Conservation (phyloP, 2,329 filamentous ascomycete genomes). For the Arthrobotrys iridis region DNA sequence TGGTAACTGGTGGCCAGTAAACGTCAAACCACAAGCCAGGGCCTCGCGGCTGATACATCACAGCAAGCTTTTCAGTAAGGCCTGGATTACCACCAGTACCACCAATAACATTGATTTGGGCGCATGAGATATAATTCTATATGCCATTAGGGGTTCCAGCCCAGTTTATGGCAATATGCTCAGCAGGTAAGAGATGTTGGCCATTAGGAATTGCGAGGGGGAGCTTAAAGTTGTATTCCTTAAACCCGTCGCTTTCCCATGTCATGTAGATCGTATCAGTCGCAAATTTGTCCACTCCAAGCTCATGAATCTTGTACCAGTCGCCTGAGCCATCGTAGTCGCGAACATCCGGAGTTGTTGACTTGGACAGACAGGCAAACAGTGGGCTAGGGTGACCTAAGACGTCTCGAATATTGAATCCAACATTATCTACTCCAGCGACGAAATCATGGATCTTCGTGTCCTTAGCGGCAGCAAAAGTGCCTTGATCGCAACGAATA, state of each 20-base stretch:
- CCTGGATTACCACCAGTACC: constrained; percentile 60
- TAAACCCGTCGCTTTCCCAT: constrained; percentile 39
- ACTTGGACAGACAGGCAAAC: constrained; percentile 63
- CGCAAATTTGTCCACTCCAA: constrained; percentile 54
- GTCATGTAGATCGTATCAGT: constrained; percentile 54
- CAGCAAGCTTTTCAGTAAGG: constrained; percentile 62
- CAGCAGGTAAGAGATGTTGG: constrained; percentile 63
- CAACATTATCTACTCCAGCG: constrained; percentile 59
- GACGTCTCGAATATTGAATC: constrained; percentile 42
- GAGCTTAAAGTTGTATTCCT: constrained; percentile 60
- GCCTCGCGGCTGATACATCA: constrained; percentile 59
- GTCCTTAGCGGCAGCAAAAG: constrained; percentile 60
- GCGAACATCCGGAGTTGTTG: constrained; percentile 54
- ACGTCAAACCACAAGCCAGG: constrained; percentile 53
- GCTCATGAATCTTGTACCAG: constrained; percentile 62
- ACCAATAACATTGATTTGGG: constrained; percentile 63
- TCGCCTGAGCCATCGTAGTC: constrained; percentile 60
- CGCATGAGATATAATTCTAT: constrained; percentile 64
- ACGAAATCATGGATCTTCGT: constrained; percentile 61
- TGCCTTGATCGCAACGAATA: constrained; percentile 64
- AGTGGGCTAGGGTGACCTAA: constrained; percentile 63
- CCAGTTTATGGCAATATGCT: constrained; percentile 65
- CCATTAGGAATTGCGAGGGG: constrained; percentile 62
- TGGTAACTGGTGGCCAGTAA: constrained; percentile 49
- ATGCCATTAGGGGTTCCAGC: constrained; percentile 59